A percentile compares a stretch with the other conserved stretches of the same genome.
Evolutionary conservation across 345 rosid species (phyloP).

Genomic region (Syzygium grande): DNA sequence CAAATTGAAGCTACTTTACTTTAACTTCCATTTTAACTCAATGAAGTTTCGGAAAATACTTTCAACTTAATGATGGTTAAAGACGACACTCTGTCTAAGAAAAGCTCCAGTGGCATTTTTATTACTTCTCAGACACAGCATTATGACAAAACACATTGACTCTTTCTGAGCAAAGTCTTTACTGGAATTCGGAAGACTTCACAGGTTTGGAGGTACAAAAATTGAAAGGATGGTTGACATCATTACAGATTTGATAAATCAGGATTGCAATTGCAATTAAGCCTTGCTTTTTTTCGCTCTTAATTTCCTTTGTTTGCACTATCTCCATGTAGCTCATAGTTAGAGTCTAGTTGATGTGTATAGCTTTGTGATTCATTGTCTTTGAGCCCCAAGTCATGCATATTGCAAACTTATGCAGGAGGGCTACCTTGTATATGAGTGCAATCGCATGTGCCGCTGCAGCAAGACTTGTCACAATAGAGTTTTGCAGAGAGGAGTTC

Average conservation of each 20-base stretch:
- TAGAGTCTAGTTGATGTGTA: background rate
- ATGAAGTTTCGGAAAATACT: background rate
- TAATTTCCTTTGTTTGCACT: background rate
- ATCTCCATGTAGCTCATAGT: background rate
- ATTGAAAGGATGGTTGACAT: background rate
- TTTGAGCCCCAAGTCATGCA: background rate
- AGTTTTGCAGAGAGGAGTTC: conserved; percentile 82
- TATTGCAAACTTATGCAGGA: conserved; percentile 44
- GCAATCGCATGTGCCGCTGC: conserved; percentile 80
- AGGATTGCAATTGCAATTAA: background rate
- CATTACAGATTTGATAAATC: background rate
- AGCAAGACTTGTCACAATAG: conserved; percentile 70
- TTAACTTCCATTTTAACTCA: background rate
- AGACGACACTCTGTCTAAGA: background rate
- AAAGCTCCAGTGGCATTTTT: background rate
- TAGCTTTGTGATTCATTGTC: background rate
- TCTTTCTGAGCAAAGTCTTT: background rate
- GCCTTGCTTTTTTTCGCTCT: background rate
- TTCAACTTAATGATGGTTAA: background rate
- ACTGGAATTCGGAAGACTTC: background rate
- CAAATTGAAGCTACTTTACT: background rate
- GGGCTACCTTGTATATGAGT: conserved; percentile 97
- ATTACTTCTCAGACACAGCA: background rate
- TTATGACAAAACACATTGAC: background rate
- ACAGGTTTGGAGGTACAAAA: background rate